Percentiles rank a stretch among this genome's conserved stretches.
Conservation (phyloP, 352 stramenopile genomes). For the Pythium utonaiense region DNA sequence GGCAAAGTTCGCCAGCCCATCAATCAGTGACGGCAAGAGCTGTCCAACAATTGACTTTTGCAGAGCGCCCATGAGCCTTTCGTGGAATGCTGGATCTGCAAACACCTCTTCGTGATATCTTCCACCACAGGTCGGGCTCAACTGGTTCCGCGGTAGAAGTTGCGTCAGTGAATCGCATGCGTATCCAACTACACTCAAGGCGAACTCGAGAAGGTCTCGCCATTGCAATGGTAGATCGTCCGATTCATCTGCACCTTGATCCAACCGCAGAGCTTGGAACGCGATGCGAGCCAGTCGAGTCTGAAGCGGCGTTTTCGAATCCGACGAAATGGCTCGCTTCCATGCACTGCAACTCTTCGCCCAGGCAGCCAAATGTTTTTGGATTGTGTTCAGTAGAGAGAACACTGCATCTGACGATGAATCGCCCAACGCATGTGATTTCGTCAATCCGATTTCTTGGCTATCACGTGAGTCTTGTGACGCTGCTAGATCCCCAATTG, state of each 20-base stretch:
- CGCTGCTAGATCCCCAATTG: slow-evolving; percentile 6
- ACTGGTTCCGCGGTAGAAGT: slow-evolving; percentile 6
- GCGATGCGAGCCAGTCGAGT: background rate
- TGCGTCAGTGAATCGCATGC: slow-evolving; percentile 9
- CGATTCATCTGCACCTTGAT: background rate
- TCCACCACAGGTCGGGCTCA: slow-evolving; percentile 1
- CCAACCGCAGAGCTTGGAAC: slow-evolving; percentile 3
- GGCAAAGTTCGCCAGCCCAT: slow-evolving; percentile 6
- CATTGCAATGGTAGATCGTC: slow-evolving; percentile 14
- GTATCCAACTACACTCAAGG: background rate
- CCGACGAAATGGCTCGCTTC: background rate
- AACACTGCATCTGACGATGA: background rate
- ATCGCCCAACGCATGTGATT: background rate
- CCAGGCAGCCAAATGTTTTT: slow-evolving; percentile 17
- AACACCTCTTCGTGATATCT: background rate
- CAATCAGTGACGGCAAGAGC: slow-evolving; percentile 13
- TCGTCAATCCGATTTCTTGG: background rate
- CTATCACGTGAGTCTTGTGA: background rate
- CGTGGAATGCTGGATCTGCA: slow-evolving; percentile 5
- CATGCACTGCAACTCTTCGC: slow-evolving; percentile 6
- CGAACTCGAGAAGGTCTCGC: slow-evolving; percentile 11
- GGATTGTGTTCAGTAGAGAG: slow-evolving; percentile 9
- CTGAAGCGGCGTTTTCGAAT: background rate
- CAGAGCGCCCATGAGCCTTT: background rate
- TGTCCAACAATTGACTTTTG: slow-evolving; percentile 13